These are phyloP conservation scores for Termitomyces bulborhizus DNA, from an alignment of 768 basidiomycete species.

Conservation along the genomic window DNA sequence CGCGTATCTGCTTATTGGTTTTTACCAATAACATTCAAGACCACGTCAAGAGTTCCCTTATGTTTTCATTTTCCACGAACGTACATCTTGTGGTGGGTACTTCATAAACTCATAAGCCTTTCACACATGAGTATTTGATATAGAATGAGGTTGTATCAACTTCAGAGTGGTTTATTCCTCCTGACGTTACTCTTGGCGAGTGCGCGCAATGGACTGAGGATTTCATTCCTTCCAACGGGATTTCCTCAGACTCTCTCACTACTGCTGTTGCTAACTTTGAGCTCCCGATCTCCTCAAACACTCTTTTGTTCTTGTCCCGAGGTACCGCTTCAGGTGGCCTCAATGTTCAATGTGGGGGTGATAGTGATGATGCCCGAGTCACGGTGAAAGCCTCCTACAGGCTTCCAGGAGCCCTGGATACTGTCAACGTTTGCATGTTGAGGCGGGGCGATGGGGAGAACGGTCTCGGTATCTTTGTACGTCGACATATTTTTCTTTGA, in stretches of 20 bases:
- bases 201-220: constrained; percentile 12
- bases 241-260: not conserved
- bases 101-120: not conserved
- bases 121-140: not conserved
- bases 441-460: constrained; percentile 17
- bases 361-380: constrained; percentile 17
- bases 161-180: constrained; percentile 12
- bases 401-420: constrained; percentile 14
- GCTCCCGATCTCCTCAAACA: constrained; percentile 20
- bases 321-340: constrained; percentile 21
- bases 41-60: not conserved
- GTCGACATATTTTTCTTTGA: not conserved
- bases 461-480: constrained; percentile 31
- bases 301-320: constrained; percentile 24
- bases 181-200: constrained; percentile 12
- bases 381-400: constrained; percentile 19
- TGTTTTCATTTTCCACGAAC: not conserved
- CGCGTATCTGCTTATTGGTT: not conserved
- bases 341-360: constrained; percentile 16
- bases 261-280: constrained; percentile 14
- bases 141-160: not conserved
- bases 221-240: not conserved
- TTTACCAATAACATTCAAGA: not conserved
- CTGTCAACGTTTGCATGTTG: constrained; percentile 22
- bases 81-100: not conserved